Conservation (phyloP, 768 basidiomycete genomes). For the Amanita muscaria region DNA sequence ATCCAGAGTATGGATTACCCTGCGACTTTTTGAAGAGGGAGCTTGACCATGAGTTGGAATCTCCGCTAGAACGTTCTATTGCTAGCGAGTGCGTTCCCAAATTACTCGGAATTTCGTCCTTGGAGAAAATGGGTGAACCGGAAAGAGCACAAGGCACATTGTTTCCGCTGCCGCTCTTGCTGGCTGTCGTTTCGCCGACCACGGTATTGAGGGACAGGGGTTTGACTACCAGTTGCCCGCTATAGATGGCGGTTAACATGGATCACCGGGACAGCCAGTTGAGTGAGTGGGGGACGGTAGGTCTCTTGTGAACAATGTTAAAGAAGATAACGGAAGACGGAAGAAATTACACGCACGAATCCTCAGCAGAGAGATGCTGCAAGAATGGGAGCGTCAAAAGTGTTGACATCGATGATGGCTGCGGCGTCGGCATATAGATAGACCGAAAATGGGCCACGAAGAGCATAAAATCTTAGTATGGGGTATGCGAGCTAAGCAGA, state of each 20-base stretch:
- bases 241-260: conserved; percentile 77
- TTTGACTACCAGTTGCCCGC: conserved; percentile 81
- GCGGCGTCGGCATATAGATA: conserved; percentile 51
- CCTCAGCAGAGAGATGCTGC: conserved; percentile 65
- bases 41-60: conserved; percentile 53
- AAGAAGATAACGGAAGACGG: conserved; percentile 8
- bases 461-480: conserved; percentile 72
- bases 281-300: conserved; percentile 81
- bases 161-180: conserved; percentile 31
- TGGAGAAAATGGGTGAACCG: conserved; percentile 47
- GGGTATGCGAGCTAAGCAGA: conserved; percentile 58
- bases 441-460: conserved; percentile 73
- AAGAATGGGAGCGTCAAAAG: conserved; percentile 76
- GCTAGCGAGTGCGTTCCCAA: conserved; percentile 25
- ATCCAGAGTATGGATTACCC: conserved; percentile 10
- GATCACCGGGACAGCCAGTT: conserved; percentile 90
- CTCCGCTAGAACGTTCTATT: conserved; percentile 23
- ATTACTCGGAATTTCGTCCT: conserved; percentile 18
- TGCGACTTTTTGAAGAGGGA: conserved; percentile 48
- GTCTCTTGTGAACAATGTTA: conserved; percentile 44
- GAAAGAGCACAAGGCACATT: conserved; percentile 76
- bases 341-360: conserved; percentile 56
- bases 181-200: conserved; percentile 41
- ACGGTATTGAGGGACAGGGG: conserved; percentile 62
- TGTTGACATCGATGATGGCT: conserved; percentile 60